A percentile compares a stretch with the other conserved stretches of the same genome.
Conservation (phyloP, 768 basidiomycete species). For the Clathrus columnatus region DNA sequence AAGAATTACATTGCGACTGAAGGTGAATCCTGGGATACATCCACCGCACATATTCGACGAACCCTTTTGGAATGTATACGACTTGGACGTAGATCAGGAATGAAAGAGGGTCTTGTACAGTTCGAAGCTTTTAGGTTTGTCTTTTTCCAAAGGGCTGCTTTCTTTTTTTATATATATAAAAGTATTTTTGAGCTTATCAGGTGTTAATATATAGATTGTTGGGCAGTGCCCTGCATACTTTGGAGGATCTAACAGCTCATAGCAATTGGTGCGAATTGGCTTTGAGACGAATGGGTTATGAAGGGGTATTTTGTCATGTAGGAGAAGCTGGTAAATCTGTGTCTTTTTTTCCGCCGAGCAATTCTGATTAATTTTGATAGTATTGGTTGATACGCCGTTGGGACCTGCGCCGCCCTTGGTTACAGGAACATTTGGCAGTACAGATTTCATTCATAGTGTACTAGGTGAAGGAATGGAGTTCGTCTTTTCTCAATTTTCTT, state of each 20-base stretch:
- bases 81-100: conserved; percentile 47
- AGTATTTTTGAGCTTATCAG: no score
- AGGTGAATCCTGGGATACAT: conserved; percentile 63
- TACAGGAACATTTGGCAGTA: conserved; percentile 60
- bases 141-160: no score
- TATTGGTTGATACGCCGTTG: conserved; percentile 37
- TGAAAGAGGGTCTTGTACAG: conserved; percentile 44
- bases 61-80: conserved; percentile 60
- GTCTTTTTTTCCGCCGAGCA: background rate
- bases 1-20: conserved; percentile 77
- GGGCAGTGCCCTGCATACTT: conserved; percentile 57
- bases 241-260: conserved; percentile 72
- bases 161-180: no score
- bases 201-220: conserved; percentile 45
- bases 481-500: conserved; percentile 13
- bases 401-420: conserved; percentile 48
- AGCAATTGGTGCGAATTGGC: conserved; percentile 75
- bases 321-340: conserved; percentile 43
- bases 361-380: conserved; percentile 4
- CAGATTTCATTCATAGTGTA: conserved; percentile 59
- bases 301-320: conserved; percentile 72
- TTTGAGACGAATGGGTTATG: conserved; percentile 58
- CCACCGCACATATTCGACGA: conserved; percentile 56
- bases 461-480: conserved; percentile 60
- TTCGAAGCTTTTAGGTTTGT: conserved; percentile 39